Evolutionary conservation across 495 filamentous ascomycete genomes (phyloP), one percentile per base, ranked within the genome.

Genomic region (Neurospora sp.): DNA sequence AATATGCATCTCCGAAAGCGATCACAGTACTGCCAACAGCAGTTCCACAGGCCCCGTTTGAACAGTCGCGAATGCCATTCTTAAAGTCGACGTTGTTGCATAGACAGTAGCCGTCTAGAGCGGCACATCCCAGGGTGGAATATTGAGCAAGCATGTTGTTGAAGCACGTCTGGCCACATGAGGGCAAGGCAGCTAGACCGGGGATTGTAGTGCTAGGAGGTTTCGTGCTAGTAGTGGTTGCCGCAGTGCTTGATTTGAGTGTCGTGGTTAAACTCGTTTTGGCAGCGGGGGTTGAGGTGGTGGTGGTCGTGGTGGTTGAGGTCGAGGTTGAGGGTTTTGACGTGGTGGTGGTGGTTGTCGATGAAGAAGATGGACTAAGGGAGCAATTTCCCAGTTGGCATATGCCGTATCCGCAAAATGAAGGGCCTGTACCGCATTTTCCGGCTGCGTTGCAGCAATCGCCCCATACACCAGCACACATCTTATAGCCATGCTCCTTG

Each of bases 371-470:
- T 43, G 40, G 40, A 8, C n/a, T 6, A 17, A 4, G 40, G 40
- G 7, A 0, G n/a, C 17, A 43, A 4, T 43, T 43, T 8, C 70
- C 70, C 15, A 40, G 17, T 4, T 71, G 37, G 28, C 70, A 71
- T 1, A 8, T 37, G n/a, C 70, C 70, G 24, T 28, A 40, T 43
- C 0, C 31, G 38, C 70, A 71, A 28, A 71, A 71, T 3, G 17
- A 10, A 71, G 70, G 70, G 17, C 78, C 76, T 9, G 72, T 77
- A 2, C 78, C 78, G 42, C 78, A 78, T 17, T 13, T 45, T 24
- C 80, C 79, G 43, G 71, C 71, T 19, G 77, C 45, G 48, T 73
- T 78, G 74, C 78, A 82, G 69, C 77, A 82, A 71, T 79, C 71
- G 0, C 78, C 80, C 79, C 76, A 81, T 75, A 73, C 72, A n/a